Base-by-base conservation (phyloP, 106 monocot genomes). In the Narthecium ossifragum region DNA sequence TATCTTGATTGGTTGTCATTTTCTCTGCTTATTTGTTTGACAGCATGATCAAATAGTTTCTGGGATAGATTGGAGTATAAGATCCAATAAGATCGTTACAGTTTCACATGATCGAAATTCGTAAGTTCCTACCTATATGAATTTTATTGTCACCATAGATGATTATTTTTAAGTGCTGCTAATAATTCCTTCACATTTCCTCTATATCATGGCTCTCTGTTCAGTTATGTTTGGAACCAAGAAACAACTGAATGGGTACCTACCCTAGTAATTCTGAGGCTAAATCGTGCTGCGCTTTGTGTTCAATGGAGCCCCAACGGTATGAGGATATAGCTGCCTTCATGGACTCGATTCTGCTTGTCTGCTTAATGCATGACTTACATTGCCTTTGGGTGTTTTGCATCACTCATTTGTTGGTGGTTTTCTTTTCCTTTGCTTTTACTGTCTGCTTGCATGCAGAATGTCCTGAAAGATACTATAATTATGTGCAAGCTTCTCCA, bases 71-170 rank as follows among this genome's bases (percentile, higher is more conserved):
- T 98, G 98, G 98, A 80, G 98, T 57, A 27, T 49, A 33, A 81
- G 36, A 32, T 78, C 90, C 53, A 98, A 98, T 61, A 90, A 91
- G 72, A 87, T 98, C 53, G 91, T 98, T 37, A 91, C 98, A 33
- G 98, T 76, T 24, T 98, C 98, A 40, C 98, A 98, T 88, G 98
- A 98, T 68, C 71, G 91, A 34, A 85, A 98, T 73, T 98, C 98
- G 98, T 98, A 60, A 90, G 96, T 76, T 39, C 61, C 15, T 11
- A 26, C 20, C 34, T 63, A 15, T 20, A 1, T 61, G 21, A 3
- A 31, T 41, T 53, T 33, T 7, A 8, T 39, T 25, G 26, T 45
- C 59, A 36, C 18, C 62, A 34, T 61, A 0, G 18, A 56, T 48
- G 18, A 56, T 48, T 34, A 43, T 72, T 36, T 59, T 9, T 39